Base-by-base conservation (phyloP, 495 filamentous ascomycete species). In the Lasiosphaeria miniovina region DNA sequence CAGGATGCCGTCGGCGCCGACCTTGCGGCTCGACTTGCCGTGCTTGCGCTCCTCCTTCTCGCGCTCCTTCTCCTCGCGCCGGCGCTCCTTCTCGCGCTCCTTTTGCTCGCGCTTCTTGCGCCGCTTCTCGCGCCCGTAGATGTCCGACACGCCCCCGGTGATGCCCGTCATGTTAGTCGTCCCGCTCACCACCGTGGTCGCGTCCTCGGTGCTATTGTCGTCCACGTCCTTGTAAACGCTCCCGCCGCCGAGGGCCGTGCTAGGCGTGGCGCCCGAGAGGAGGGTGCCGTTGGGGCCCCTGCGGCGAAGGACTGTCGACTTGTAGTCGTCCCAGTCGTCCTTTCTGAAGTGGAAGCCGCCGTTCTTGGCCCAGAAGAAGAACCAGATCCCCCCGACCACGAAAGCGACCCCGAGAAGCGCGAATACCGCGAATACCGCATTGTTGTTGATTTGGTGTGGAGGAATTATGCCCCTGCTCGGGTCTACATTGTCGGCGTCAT, bases 351-450 rank as follows among this genome's bases (percentile, higher is more conserved):
- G 74, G 76, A 97, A 97, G 3, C 94, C 95, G 65, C 93, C 95
- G 69, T 97, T 94, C 75, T 89, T 91, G 55, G 92, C 91, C 89
- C 89, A 95, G 83, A 98, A 96, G 82, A 98, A 98, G 78, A 98
- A 96, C 94, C 94, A 98, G 61, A 97, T 89, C 24, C 75, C 80
- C 0, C 80, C 84, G 24, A 93, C 60, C 36, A 93, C 91, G 70
- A 98, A 88, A 17, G 76, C 84, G 3, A 84, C 87, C 36, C 90
- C 91, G 55, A 98, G 80, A 34, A 98, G 68, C 8, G 88, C 95
- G 66, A 98, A 96, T 4, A 97, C 78, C 6, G 86, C 86, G 70
- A 96, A 85, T 52, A 96, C 80, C 52, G 84, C 89, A 15, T 85
- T 84, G 80, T 93, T 96, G 76, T 94, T 91, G 77, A 96, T 90